Percentiles rank a stretch among this genome's conserved stretches.
Conservation (phyloP, 1,139 yeast genomes). For the Sugiyamaella paludigena region DNA sequence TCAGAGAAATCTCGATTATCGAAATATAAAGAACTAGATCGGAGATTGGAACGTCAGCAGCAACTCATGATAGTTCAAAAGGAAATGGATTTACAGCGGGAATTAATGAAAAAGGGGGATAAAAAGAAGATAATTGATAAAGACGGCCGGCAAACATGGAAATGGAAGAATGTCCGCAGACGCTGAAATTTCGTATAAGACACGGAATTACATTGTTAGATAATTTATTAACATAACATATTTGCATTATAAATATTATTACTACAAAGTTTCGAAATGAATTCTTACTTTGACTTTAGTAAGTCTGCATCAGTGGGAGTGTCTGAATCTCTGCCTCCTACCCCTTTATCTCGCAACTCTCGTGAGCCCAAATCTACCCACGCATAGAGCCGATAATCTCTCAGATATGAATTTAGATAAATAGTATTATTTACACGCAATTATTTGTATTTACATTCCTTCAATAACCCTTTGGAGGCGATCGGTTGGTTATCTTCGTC, state of each 20-base stretch:
- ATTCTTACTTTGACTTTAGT: too few relatives aligned
- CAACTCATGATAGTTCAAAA: conserved; percentile 66
- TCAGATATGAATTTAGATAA: neutral
- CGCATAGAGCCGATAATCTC: too few relatives aligned
- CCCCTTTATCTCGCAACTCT: too few relatives aligned
- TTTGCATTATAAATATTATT: too few relatives aligned
- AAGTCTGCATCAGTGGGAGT: too few relatives aligned
- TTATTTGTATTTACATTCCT: conserved; percentile 1
- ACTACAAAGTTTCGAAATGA: too few relatives aligned
- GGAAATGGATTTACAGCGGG: conserved; percentile 73
- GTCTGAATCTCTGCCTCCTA: too few relatives aligned
- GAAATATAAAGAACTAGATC: conserved; percentile 49
- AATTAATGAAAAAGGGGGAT: conserved; percentile 85
- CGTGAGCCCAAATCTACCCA: too few relatives aligned
- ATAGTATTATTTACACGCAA: neutral
- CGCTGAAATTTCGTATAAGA: conserved; percentile 43
- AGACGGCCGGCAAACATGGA: conserved; percentile 68
- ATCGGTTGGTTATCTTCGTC: conserved; percentile 82
- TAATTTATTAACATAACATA: too few relatives aligned
- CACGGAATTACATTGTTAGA: neutral
- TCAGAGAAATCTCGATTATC: conserved; percentile 51
- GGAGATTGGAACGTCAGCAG: conserved; percentile 57
- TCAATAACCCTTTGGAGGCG: conserved; percentile 76
- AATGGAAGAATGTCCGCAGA: conserved; percentile 86
- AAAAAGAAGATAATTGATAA: conserved; percentile 68